Evolutionary conservation across 2,329 filamentous ascomycete genomes (phyloP).

Genomic region (Cyphellophora europaea): DNA sequence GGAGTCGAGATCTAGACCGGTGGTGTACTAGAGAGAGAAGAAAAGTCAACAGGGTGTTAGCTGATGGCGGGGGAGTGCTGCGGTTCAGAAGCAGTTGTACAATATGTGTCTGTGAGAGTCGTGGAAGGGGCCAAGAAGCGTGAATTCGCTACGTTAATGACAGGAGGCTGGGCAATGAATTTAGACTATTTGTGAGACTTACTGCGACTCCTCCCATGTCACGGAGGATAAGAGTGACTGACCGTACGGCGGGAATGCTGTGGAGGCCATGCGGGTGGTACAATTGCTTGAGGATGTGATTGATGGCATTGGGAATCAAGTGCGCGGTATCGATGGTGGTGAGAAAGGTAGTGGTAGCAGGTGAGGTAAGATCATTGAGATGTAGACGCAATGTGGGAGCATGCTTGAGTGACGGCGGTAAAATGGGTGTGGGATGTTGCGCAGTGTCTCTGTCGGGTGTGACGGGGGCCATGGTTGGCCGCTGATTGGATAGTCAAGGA

Average conservation of each 20-base stretch:
- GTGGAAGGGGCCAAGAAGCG: too few species aligned
- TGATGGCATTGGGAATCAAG: slow-evolving; percentile 54
- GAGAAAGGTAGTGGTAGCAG: slow-evolving; percentile 60
- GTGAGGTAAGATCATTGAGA: slow-evolving; percentile 37
- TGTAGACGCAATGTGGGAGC: slow-evolving; percentile 17
- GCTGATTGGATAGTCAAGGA: not conserved
- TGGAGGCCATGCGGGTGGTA: slow-evolving; percentile 42
- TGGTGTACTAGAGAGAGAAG: slow-evolving; percentile 76
- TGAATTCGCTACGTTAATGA: too few species aligned
- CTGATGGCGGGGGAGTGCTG: too few species aligned
- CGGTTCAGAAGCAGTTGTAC: too few species aligned
- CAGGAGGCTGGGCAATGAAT: too few species aligned
- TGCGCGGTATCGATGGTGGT: slow-evolving; percentile 51
- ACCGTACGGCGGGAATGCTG: slow-evolving; percentile 53
- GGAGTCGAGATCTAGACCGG: slow-evolving; percentile 63
- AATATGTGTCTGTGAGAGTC: too few species aligned
- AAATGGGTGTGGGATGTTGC: slow-evolving; percentile 5
- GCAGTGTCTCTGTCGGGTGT: not conserved
- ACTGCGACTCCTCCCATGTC: slow-evolving; percentile 69
- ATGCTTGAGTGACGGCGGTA: slow-evolving; percentile 8
- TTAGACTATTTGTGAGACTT: too few species aligned
- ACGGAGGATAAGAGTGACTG: slow-evolving; percentile 73
- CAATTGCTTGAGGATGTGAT: slow-evolving; percentile 61
- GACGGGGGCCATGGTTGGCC: not conserved
- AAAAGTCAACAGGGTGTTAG: too few species aligned